Base-by-base conservation (phyloP, 1,284 basidiomycete species). In the Ustilago hordei region DNA sequence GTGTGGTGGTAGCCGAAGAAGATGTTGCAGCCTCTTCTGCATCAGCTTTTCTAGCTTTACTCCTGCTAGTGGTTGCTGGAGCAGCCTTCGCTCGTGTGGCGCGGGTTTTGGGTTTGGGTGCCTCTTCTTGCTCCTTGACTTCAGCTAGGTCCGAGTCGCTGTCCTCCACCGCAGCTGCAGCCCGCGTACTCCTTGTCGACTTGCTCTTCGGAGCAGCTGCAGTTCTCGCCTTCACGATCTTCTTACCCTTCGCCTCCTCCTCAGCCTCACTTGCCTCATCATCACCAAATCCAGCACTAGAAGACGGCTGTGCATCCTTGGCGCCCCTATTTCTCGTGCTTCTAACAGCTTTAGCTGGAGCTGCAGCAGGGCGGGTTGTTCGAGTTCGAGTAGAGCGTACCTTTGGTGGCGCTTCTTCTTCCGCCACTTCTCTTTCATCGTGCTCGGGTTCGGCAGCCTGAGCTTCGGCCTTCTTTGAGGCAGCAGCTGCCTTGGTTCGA, bases 181-280 rank as follows among this genome's bases (percentile, higher is more conserved):
- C 47, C 15, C 47, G 34, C 8, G 39, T 57, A 2, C 11, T n/a
- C 5, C 55, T 23, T 2, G 41, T 56, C 19, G 58, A 15, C 54
- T 60, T 67, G 19, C 53, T 36, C 35, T 57, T 57, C 31, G 31
- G 5, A 55, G 53, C 53, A 55, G 53, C 53, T 12, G 53, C 35
- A 28, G 55, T 39, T 5, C 59, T 43, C 7, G 47, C 23, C 32
- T 32, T 36, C 1, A 60, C 45, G 11, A 28, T 17, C 1, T 61
- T 56, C 58, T 64, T 73, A 4, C 47, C 19, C 35, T n/a, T 64
- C 5, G 50, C 38, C 15, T 47, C 52, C n/a, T 52, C 63, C 15
- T 66, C 64, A 8, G 54, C 64, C 8, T 70, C 67, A 39, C 64
- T 67, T 7, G 73, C 73, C 54, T 75, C 73, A 48, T 75, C 73